phyloP scores from a whole-genome alignment of 208 protist genomes.

The Acanthamoeba polyphaga region DNA sequence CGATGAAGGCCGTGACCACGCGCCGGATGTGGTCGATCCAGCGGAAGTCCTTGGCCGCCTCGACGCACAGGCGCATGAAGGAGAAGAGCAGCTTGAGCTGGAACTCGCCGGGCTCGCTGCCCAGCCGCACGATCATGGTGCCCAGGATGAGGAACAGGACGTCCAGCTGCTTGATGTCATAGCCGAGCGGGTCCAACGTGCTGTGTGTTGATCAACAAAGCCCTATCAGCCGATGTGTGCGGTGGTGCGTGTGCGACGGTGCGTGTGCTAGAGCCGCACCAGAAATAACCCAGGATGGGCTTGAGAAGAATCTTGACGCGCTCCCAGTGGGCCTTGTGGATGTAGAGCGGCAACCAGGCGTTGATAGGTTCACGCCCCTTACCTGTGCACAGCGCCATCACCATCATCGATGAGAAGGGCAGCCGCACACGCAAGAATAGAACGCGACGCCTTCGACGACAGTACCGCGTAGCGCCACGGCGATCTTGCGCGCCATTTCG shows the following conservation, averaged over 20 bases:
- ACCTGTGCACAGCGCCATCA: not conserved
- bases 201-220: not conserved
- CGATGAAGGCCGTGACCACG: not conserved
- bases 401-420: too few species aligned
- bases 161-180: slow-evolving; percentile 75
- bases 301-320: slow-evolving; percentile 55
- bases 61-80: slow-evolving; percentile 72
- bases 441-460: too few species aligned
- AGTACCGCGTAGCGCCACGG: slow-evolving; percentile 54
- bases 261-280: not conserved
- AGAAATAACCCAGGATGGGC: slow-evolving; percentile 79
- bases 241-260: not conserved
- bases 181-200: slow-evolving; percentile 82
- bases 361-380: slow-evolving; percentile 83
- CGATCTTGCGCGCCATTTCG: slow-evolving; percentile 61
- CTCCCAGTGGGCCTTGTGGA: slow-evolving; percentile 78
- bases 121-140: slow-evolving; percentile 64
- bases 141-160: slow-evolving; percentile 78
- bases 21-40: slow-evolving; percentile 8
- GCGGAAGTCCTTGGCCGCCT: slow-evolving; percentile 12
- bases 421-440: too few species aligned
- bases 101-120: slow-evolving; percentile 74
- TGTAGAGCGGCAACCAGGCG: slow-evolving; percentile 78
- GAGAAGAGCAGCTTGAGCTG: slow-evolving; percentile 74
- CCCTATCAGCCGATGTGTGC: not conserved